These are phyloP conservation scores for Biscogniauxia mediterranea DNA, from an alignment of 2,329 filamentous ascomycete genomes.

Conservation along the genomic window DNA sequence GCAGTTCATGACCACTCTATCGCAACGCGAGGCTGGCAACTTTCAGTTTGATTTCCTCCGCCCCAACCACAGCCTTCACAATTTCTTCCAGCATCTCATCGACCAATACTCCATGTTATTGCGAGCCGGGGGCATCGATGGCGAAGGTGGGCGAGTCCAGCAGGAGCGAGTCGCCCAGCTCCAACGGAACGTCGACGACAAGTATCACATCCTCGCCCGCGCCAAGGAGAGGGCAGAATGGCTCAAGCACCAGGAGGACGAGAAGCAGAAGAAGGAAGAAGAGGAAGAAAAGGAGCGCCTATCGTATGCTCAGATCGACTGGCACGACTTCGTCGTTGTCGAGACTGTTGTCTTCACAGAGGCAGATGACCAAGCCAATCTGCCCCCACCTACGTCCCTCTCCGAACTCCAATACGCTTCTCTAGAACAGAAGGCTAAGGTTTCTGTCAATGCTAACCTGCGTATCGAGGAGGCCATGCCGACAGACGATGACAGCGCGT, in stretches of 20 bases:
- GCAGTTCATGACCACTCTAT: slow-evolving; percentile 85
- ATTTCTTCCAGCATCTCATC: slow-evolving; percentile 88
- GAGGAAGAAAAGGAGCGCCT: slow-evolving; percentile 77
- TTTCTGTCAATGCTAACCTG: slow-evolving; percentile 77
- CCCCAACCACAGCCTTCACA: slow-evolving; percentile 92
- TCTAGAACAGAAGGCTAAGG: slow-evolving; percentile 89
- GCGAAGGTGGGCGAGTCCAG: slow-evolving; percentile 65
- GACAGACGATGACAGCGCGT: slow-evolving; percentile 66
- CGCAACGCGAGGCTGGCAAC: slow-evolving; percentile 85
- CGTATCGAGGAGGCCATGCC: slow-evolving; percentile 96
- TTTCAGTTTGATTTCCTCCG: slow-evolving; percentile 95
- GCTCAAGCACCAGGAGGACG: slow-evolving; percentile 76
- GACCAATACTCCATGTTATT: slow-evolving; percentile 89
- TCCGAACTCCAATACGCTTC: slow-evolving; percentile 92
- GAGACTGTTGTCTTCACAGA: slow-evolving; percentile 93
- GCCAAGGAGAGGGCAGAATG: slow-evolving; percentile 87
- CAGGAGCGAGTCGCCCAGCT: slow-evolving; percentile 71
- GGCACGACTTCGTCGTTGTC: slow-evolving; percentile 95
- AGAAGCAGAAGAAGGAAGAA: slow-evolving; percentile 87
- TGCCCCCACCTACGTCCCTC: slow-evolving; percentile 85
- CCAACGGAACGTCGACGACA: slow-evolving; percentile 72
- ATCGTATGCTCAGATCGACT: slow-evolving; percentile 84
- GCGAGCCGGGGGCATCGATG: slow-evolving; percentile 64
- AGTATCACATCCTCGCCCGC: slow-evolving; percentile 73
- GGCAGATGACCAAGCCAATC: slow-evolving; percentile 77